Evolutionary conservation across 2,329 filamentous ascomycete species (phyloP).

Genomic region (Nemania serpens): DNA sequence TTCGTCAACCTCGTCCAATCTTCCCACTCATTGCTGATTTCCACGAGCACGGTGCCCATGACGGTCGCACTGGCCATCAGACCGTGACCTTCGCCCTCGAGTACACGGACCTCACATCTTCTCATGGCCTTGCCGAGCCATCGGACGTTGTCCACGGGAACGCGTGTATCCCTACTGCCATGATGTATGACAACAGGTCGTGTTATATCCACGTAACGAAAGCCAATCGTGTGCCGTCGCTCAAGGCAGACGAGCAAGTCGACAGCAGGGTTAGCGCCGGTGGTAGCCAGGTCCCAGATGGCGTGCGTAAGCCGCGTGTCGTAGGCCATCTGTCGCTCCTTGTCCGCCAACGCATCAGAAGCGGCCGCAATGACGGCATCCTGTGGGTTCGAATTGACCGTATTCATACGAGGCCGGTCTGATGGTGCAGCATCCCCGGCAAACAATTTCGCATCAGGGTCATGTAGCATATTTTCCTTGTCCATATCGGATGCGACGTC

Average conservation of each 20-base stretch:
- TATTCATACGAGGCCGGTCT: slow-evolving; percentile 41
- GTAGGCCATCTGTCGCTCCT: slow-evolving; percentile 75
- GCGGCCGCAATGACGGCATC: slow-evolving; percentile 54
- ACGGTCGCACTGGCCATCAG: slow-evolving; percentile 93
- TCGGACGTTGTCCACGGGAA: slow-evolving; percentile 91
- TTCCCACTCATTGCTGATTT: slow-evolving; percentile 93
- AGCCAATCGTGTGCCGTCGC: slow-evolving; percentile 87
- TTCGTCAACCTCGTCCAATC: slow-evolving; percentile 74
- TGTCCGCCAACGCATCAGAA: slow-evolving; percentile 66
- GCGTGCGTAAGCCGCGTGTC: slow-evolving; percentile 86
- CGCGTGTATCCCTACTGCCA: slow-evolving; percentile 84
- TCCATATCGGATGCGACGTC: slow-evolving; percentile 48
- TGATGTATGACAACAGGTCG: slow-evolving; percentile 92
- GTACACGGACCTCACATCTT: slow-evolving; percentile 84
- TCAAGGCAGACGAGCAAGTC: slow-evolving; percentile 93
- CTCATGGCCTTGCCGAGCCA: slow-evolving; percentile 96
- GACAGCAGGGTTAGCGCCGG: slow-evolving; percentile 89
- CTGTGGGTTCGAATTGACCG: slow-evolving; percentile 37
- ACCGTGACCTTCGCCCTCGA: slow-evolving; percentile 91
- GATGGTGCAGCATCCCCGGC: slow-evolving; percentile 57
- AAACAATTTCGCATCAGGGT: slow-evolving; percentile 37
- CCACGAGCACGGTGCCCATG: slow-evolving; percentile 92
- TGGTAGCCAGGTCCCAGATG: slow-evolving; percentile 92
- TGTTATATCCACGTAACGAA: slow-evolving; percentile 95
- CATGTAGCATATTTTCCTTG: slow-evolving; percentile 53